Evolutionary conservation across 371 early-diverging fungal species (phyloP).

Genomic region (Phascolomyces articulosus): DNA sequence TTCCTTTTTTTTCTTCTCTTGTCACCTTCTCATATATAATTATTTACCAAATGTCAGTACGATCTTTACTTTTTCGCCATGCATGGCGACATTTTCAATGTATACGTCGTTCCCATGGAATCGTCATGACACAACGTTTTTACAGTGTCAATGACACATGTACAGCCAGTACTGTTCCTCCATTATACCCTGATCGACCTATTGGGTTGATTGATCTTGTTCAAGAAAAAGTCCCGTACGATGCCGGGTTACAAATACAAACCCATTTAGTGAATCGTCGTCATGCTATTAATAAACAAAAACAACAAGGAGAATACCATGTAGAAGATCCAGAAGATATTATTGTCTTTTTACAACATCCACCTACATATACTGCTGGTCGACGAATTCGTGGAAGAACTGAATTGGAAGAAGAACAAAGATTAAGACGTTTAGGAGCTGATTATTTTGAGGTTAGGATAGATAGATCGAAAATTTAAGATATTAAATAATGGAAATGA

Average conservation of each 20-base stretch:
- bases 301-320: slow-evolving; percentile 1
- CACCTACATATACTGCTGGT: slow-evolving; percentile 92
- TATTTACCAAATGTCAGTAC: too few species aligned
- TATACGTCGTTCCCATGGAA: too few species aligned
- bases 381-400: slow-evolving; percentile 74
- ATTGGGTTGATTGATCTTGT: slow-evolving; percentile 20
- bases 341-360: slow-evolving; percentile 84
- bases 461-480: not conserved
- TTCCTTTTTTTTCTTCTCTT: too few species aligned
- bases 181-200: slow-evolving; percentile 17
- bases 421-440: slow-evolving; percentile 68
- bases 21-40: too few species aligned
- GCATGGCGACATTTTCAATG: too few species aligned
- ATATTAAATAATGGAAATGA: not conserved
- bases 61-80: too few species aligned
- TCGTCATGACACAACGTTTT: too few species aligned
- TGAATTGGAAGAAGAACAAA: slow-evolving; percentile 52
- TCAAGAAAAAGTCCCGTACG: slow-evolving; percentile 48
- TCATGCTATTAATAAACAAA: slow-evolving; percentile 19
- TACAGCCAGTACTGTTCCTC: not conserved
- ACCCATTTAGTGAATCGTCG: slow-evolving; percentile 49
- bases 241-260: slow-evolving; percentile 60
- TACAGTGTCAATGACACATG: not conserved
- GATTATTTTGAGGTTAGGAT: slow-evolving; percentile 73
- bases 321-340: slow-evolving; percentile 50